Percentiles rank a stretch among this genome's conserved stretches.
Conservation (phyloP, 148 eudicot genomes). For the Chenopodium formosanum region DNA sequence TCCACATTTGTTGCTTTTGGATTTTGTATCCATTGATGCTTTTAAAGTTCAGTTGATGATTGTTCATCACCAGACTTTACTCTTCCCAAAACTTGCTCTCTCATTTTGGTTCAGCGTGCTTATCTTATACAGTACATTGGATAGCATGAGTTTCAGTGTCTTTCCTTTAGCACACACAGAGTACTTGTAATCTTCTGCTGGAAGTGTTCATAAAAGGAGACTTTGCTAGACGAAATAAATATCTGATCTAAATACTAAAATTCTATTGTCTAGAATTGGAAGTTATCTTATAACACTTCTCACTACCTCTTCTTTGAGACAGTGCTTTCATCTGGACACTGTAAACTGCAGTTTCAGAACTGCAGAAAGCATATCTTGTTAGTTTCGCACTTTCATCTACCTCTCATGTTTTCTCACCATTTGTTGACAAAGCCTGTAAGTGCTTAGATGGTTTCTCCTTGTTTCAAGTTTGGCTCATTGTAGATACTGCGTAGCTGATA, state of each 20-base stretch:
- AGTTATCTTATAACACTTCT: no score
- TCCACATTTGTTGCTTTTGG: no score
- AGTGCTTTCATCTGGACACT: no score
- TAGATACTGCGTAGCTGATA: slow-evolving; percentile 97
- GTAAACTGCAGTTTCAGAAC: no score
- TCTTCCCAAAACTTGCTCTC: neutral
- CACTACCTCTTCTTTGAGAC: no score
- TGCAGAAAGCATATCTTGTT: no score
- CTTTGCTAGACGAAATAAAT: neutral
- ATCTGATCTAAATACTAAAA: no score
- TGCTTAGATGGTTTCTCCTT: neutral
- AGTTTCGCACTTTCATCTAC: no score
- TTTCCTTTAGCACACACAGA: neutral
- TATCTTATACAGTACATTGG: neutral
- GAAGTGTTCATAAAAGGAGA: neutral
- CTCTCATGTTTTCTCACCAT: no score
- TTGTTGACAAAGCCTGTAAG: neutral
- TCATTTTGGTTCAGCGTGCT: neutral
- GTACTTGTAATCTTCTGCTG: neutral
- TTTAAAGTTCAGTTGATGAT: neutral
- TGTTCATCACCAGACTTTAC: neutral
- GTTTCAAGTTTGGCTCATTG: slow-evolving; percentile 38
- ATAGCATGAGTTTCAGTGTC: neutral
- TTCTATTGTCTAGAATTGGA: no score
- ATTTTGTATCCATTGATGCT: no score